Evolutionary conservation across 2,329 filamentous ascomycete species (phyloP), one percentile per base, ranked within the genome.

Genomic region (Colletotrichum sp.): DNA sequence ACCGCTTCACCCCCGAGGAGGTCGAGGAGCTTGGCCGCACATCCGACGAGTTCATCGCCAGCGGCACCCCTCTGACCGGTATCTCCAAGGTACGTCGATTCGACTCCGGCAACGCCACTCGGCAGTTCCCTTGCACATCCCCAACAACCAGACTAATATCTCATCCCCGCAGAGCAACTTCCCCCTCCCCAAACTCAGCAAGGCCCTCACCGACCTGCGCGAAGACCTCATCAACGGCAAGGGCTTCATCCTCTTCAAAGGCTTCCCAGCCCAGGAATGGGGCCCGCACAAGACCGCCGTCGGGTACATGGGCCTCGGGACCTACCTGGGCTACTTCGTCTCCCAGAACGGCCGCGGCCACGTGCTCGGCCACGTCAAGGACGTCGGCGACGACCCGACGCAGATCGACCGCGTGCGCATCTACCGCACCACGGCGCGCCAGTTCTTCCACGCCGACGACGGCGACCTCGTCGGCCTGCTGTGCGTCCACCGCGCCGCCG

Each of bases 371-470:
- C 95, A 98, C 83, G 95, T 98, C 80, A 96, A 98, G 86, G 95
- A 98, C 84, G 90, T 97, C 5, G 95, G 95, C 61, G 95, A 96
- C 79, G 95, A 98, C 83, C 89, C 93, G 30, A 91, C 89, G 6
- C 93, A 96, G 85, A 98, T 95, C 80, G 94, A 98, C 86, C 94
- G 93, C 80, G 95, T 98, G 76, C 93, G 96, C 80, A 98, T 98
- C 85, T 98, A 98, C 87, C 91, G 96, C 78, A 98, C 96, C 3
- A 95, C 95, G 78, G 95, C 95, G 68, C 89, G 92, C 12, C 95
- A 97, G 87, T 96, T 93, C 87, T 97, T 96, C 89, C 95, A 98
- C 84, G 91, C 94, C 70, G 95, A 98, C 81, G 94, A 96, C 83
- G 90, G 90, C 32, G 95, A 98, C 82, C 89, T 98, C 70, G 95